Conservation (phyloP, 106 monocot species). For the Dendrobium huoshanense region DNA sequence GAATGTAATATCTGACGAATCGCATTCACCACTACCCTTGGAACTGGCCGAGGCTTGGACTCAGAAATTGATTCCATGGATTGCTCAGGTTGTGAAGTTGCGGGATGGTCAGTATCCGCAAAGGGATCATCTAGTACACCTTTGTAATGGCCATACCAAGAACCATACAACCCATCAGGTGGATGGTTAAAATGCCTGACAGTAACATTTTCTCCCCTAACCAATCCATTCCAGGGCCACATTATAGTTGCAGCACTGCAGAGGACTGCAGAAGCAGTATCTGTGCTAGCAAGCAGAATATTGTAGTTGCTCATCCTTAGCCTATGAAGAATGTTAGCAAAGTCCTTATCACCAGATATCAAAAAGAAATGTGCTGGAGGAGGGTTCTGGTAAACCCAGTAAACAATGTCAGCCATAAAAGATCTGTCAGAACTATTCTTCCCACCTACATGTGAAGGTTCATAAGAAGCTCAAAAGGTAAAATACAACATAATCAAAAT, state of each 20-base stretch:
- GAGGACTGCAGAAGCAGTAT: conserved; percentile 33
- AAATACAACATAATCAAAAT: neutral
- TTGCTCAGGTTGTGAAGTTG: conserved; percentile 30
- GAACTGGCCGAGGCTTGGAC: conserved; percentile 44
- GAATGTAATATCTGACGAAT: conserved; percentile 44
- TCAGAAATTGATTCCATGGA: conserved; percentile 32
- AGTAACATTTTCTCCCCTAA: conserved; percentile 35
- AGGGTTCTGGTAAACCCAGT: conserved; percentile 84
- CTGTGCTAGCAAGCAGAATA: conserved; percentile 57
- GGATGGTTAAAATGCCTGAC: conserved; percentile 72
- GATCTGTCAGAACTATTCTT: conserved; percentile 73
- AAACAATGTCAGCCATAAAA: conserved; percentile 76
- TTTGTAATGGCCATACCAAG: conserved; percentile 88
- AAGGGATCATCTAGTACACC: conserved; percentile 71
- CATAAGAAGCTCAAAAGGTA: conserved; percentile 1
- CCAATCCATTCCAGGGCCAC: conserved; percentile 79
- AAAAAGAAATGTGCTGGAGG: conserved; percentile 94
- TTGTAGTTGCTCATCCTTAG: conserved; percentile 97
- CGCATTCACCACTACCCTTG: conserved; percentile 39
- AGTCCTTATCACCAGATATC: conserved; percentile 82
- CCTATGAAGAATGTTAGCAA: conserved; percentile 77
- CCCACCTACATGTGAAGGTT: conserved; percentile 57
- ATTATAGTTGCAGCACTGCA: conserved; percentile 82
- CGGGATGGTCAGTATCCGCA: conserved; percentile 12
- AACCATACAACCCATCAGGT: conserved; percentile 82